Base-by-base conservation (phyloP, 306 rosid species). In the Biancaea sappan region DNA sequence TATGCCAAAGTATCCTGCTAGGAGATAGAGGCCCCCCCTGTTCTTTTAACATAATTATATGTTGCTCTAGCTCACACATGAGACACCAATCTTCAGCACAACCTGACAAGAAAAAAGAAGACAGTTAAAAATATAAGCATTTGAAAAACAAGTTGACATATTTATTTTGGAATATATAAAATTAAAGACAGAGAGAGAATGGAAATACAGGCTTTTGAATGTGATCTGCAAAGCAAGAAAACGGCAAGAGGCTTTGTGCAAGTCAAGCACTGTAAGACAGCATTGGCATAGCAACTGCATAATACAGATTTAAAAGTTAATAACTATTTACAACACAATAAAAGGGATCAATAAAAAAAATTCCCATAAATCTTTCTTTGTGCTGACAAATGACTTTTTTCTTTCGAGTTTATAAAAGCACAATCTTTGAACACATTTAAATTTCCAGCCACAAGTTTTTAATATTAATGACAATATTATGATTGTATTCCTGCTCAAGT, bases 281-380 rank as follows among this genome's bases (percentile, higher is more conserved):
- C 97, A 84, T 91, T 91, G 29, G 97, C 97, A 75, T 91, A 91
- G 80, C 97, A 91, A 81, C 97, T 91, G 91, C 94, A 84, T 82
- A 77, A 65, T 24, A 66, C 68, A 84, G 47, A 59, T 12, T 5
- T 2, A 34, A 67, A 64, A 65, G 18, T 47, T 51, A 63, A 21
- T 24, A 57, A 28, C 22, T 65, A 35, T 15, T 62, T 61, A 64
- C 6, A 70, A 73, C 22, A 64, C 40, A 40, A 24, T 19, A 32
- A 59, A 56, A n/a, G 8, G 43, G 70, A 53, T 22, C 37, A 53
- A 43, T 5, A 9, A 38, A 71, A 46, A 58, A 16, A 28, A 56
- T 58, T 53, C 37, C 54, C 13, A 25, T 35, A 72, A 59, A n/a
- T 34, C 8, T 76, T 26, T 56, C 53, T 51, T 32, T 32, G 66